Base-by-base conservation (phyloP, 2,329 filamentous ascomycete species). In the Fusarium sp. region DNA sequence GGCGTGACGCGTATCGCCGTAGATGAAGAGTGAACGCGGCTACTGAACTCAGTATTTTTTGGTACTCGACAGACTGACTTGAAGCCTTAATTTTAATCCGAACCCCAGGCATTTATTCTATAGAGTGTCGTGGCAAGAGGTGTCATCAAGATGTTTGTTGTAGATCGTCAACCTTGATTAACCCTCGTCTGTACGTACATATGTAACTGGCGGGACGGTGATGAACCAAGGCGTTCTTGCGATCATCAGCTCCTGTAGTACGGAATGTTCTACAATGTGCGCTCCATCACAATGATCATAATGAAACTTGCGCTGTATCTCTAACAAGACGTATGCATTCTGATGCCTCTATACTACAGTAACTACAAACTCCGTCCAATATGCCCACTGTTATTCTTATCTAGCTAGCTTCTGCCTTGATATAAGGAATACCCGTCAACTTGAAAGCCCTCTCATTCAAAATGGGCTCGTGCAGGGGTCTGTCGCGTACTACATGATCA, bases 371-470 rank as follows among this genome's bases (percentile, higher is more conserved):
- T 16, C 12, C 10, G 31, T 28, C 3, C 24, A 7, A 18, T 26
- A 15, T 18, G 5, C 10, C 10, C 28, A 12, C 6, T 10, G 12
- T 16, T 30, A 7, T n/a, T 14, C 13, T 4, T 7, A 13, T 33
- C 35, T 41, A 66, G 6, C 41, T 38, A 3, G 28, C 30, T 12
- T 61, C 36, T 18, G 60, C 26, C 47, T 75, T 67, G 30, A 75
- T 75, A 11, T 75, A 75, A 12, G 73, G 73, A 50, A 75, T 75
- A 12, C 73, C 73, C 7, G 73, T 75, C n/a, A 75, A 36, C 68
- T 74, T 75, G n/a, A 72, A 75, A 1, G 73, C 73, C 20, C 73
- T 48, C 63, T 75, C 73, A 1, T 41, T 26, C 16, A 75, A 38
- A 4, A 65, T 51, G 2, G 73, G 73, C 18, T 74, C 73, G 9